These are phyloP conservation scores for Paulownia fortunei DNA, from an alignment of 257 asterid genomes.

Conservation along the genomic window DNA sequence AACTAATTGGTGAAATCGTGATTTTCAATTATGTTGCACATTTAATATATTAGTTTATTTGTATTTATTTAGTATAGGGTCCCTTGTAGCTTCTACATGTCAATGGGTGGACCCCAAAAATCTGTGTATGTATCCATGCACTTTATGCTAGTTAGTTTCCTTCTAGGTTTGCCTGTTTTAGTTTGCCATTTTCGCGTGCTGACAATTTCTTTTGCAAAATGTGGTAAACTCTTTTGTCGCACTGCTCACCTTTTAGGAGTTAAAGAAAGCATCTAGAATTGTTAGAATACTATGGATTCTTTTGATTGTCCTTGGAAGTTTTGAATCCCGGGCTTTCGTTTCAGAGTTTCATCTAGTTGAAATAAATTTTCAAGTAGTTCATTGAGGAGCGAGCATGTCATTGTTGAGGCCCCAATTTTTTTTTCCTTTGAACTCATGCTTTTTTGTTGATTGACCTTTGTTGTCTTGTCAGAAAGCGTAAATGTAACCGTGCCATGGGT, in stretches of 20 bases:
- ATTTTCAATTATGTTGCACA: neutral
- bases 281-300: neutral
- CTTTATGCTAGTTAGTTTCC: neutral
- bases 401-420: neutral
- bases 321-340: neutral
- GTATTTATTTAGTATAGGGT: neutral
- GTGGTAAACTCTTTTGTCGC: neutral
- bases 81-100: conserved; percentile 14
- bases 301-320: neutral
- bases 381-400: neutral
- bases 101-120: neutral
- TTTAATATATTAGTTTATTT: neutral
- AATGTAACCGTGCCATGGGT: neutral
- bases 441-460: neutral
- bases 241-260: neutral
- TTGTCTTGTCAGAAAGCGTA: neutral
- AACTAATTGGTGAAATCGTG: neutral
- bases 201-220: neutral
- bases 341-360: neutral
- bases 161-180: neutral
- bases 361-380: neutral
- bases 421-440: too few relatives aligned
- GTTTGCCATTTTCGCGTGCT: neutral
- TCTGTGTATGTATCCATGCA: neutral
- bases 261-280: neutral